These are phyloP conservation scores for Golubevia sp. DNA, from an alignment of 1,284 basidiomycete species.

Conservation along the genomic window DNA sequence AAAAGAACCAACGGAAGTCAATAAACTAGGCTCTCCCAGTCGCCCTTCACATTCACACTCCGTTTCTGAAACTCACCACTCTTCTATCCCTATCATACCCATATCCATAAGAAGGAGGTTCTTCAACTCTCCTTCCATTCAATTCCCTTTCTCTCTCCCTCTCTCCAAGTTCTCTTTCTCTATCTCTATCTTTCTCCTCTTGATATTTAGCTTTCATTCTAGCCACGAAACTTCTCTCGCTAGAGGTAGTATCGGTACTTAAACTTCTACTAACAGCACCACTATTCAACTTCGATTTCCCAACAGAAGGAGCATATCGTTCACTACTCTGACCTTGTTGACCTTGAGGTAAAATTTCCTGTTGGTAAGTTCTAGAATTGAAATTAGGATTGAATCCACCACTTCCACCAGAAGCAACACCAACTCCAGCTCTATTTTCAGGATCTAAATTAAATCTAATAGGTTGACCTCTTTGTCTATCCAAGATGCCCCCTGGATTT, in stretches of 20 bases:
- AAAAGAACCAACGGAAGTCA: background rate
- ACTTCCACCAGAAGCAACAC: background rate
- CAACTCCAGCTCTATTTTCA: background rate
- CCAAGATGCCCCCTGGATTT: background rate
- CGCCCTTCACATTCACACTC: too few relatives aligned
- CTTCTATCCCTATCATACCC: constrained; percentile 1
- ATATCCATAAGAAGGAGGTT: background rate
- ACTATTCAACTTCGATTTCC: constrained; percentile 27
- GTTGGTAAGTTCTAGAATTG: background rate
- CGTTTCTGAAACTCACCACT: too few relatives aligned
- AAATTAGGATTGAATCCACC: background rate
- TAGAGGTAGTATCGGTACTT: constrained; percentile 43
- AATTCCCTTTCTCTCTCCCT: background rate
- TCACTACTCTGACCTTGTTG: constrained; percentile 9
- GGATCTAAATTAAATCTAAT: background rate
- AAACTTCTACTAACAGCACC: constrained; percentile 34
- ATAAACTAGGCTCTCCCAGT: too few relatives aligned
- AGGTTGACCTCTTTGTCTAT: background rate
- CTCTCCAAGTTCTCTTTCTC: background rate
- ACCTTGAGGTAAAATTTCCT: constrained; percentile 1
- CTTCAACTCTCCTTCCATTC: background rate
- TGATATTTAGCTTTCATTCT: constrained; percentile 54
- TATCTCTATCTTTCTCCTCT: constrained; percentile 36
- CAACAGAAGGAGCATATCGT: constrained; percentile 35
- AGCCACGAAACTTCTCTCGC: constrained; percentile 51